Percentiles rank a stretch among this genome's conserved stretches.
Conservation (phyloP, 1,284 basidiomycete genomes). For the Sutorius eximius region DNA sequence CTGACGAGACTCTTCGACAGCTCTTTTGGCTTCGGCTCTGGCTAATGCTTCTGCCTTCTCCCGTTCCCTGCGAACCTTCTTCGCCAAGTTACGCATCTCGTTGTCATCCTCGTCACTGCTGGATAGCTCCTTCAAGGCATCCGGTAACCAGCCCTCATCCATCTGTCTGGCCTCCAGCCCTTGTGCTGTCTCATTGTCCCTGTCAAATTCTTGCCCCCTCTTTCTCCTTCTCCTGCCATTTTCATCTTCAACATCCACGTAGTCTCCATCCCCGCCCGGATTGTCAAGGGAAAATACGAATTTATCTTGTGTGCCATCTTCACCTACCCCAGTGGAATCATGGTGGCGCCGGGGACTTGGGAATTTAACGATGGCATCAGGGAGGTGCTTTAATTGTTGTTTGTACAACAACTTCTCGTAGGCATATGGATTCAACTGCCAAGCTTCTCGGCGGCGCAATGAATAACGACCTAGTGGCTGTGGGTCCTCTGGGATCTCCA, state of each 20-base stretch:
- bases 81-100: conserved; percentile 28
- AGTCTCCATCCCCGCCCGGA: conserved; percentile 28
- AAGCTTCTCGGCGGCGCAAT: conserved; percentile 48
- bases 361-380: conserved; percentile 59
- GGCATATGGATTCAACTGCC: conserved; percentile 56
- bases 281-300: conserved; percentile 20
- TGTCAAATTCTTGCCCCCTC: conserved; percentile 8
- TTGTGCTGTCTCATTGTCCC: neutral
- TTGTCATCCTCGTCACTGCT: conserved; percentile 43
- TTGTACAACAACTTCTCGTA: conserved; percentile 52
- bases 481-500: conserved; percentile 18
- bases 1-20: conserved; percentile 10
- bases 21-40: conserved; percentile 16
- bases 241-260: conserved; percentile 19
- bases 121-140: conserved; percentile 36
- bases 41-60: conserved; percentile 24
- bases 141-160: conserved; percentile 27
- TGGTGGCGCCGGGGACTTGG: conserved; percentile 29
- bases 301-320: conserved; percentile 35
- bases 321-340: conserved; percentile 7
- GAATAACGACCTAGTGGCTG: conserved; percentile 42
- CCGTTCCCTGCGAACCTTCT: conserved; percentile 23
- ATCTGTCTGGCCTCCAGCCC: neutral
- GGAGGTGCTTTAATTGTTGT: conserved; percentile 44
- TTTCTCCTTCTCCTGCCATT: conserved; percentile 15